These are phyloP conservation scores for Spathaspora arborariae DNA, from an alignment of 805 yeast genomes.

Conservation along the genomic window DNA sequence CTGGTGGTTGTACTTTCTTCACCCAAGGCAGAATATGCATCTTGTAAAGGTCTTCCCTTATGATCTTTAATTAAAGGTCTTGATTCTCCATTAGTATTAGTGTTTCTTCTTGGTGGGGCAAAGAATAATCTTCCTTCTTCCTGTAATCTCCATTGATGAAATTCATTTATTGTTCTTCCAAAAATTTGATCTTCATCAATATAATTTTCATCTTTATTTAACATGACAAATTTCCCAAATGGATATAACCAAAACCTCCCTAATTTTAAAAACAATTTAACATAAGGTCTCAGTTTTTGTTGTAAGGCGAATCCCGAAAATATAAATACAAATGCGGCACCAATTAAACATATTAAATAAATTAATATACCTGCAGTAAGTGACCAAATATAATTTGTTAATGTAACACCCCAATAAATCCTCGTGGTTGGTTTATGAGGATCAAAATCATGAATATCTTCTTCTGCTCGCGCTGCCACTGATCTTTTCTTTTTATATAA, in stretches of 20 bases:
- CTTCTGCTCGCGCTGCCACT: conserved; percentile 86
- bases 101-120: conserved; percentile 55
- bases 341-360: conserved; percentile 47
- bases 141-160: conserved; percentile 79
- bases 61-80: conserved; percentile 41
- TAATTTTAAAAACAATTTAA: conserved; percentile 53
- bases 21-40: conserved; percentile 28
- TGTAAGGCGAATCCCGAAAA: conserved; percentile 39
- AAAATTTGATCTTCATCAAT: conserved; percentile 83
- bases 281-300: conserved; percentile 58
- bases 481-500: conserved; percentile 89
- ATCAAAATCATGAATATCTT: conserved; percentile 82
- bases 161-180: conserved; percentile 81
- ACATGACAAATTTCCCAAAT: conserved; percentile 83
- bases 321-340: conserved; percentile 45
- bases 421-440: conserved; percentile 41
- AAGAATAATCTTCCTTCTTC: conserved; percentile 79
- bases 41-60: conserved; percentile 37
- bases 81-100: conserved; percentile 26
- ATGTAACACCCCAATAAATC: conserved; percentile 57
- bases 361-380: conserved; percentile 66
- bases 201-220: conserved; percentile 76
- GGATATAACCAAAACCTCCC: conserved; percentile 78
- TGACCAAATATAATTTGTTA: conserved; percentile 75
- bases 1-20: not conserved